Percentiles rank a stretch among this genome's conserved stretches.
Evolutionary conservation across 1,284 basidiomycete species (phyloP).

Genomic region (Mycena sp.): DNA sequence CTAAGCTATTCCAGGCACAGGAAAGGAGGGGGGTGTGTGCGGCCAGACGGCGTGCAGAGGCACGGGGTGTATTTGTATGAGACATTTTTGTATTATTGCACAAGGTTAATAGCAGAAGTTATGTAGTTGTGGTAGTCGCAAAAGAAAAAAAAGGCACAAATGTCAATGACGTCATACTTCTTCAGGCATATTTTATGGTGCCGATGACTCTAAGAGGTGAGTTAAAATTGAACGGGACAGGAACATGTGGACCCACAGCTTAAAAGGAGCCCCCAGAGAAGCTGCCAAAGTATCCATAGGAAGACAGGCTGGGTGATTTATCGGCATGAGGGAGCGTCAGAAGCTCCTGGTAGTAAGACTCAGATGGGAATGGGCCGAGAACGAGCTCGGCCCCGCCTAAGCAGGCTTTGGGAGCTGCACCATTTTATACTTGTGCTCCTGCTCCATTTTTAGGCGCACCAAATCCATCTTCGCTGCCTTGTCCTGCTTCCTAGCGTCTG

Average conservation of each 20-base stretch:
- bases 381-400: not conserved
- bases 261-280: too few species aligned
- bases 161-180: too few species aligned
- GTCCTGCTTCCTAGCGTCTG: not conserved
- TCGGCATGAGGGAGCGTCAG: not conserved
- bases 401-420: not conserved
- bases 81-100: too few species aligned
- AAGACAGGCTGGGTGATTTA: not conserved
- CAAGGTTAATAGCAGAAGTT: too few species aligned
- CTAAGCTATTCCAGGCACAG: not conserved
- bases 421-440: not conserved
- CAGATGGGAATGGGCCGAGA: not conserved
- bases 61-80: not conserved
- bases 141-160: too few species aligned
- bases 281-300: too few species aligned
- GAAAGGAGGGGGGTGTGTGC: not conserved
- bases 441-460: not conserved
- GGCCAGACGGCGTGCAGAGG: not conserved
- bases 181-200: too few species aligned
- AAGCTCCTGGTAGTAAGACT: not conserved
- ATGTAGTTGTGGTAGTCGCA: too few species aligned
- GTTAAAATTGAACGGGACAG: too few species aligned
- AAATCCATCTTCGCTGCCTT: not conserved
- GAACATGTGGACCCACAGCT: too few species aligned
- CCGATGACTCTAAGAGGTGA: too few species aligned